phyloP scores from a whole-genome alignment of 129 eudicot genomes.

The Silybum marianum region DNA sequence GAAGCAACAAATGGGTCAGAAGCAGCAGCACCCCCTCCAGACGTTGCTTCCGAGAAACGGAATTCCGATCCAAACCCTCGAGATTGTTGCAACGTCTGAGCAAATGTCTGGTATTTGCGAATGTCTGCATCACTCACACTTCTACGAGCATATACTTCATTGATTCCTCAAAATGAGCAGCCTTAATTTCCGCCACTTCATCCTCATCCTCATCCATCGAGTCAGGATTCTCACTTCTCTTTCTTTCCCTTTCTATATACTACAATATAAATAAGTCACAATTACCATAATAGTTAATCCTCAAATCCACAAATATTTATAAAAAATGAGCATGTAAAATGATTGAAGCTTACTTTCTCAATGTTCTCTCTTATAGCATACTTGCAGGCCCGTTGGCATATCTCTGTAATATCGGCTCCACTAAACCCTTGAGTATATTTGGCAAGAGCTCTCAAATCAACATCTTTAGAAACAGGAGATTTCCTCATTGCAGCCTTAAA shows the following conservation, averaged over 20 bases:
- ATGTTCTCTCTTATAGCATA: conserved; percentile 39
- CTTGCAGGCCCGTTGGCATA: conserved; percentile 40
- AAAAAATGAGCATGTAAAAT: neutral
- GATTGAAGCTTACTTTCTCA: conserved; percentile 17
- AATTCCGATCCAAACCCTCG: conserved; percentile 60
- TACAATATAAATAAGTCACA: conserved; percentile 1
- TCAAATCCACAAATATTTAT: neutral
- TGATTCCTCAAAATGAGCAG: conserved; percentile 60
- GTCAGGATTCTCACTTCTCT: conserved; percentile 48
- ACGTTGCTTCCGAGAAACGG: conserved; percentile 44
- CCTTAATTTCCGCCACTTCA: conserved; percentile 52
- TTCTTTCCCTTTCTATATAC: conserved; percentile 54
- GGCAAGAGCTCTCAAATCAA: conserved; percentile 36
- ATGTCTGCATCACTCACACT: conserved; percentile 69
- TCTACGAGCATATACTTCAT: conserved; percentile 58
- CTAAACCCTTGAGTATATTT: conserved; percentile 39
- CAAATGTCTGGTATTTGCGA: conserved; percentile 57
- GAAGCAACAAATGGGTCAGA: conserved; percentile 44
- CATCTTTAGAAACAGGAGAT: conserved; percentile 33
- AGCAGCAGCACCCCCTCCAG: conserved; percentile 22
- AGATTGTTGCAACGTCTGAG: conserved; percentile 65
- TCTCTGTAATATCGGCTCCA: conserved; percentile 25
- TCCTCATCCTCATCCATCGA: conserved; percentile 58
- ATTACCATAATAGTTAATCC: too few relatives aligned
- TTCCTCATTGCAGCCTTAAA: conserved; percentile 36